phyloP scores from a whole-genome alignment of 2,329 filamentous ascomycete species.

The Penicillium sp. region DNA sequence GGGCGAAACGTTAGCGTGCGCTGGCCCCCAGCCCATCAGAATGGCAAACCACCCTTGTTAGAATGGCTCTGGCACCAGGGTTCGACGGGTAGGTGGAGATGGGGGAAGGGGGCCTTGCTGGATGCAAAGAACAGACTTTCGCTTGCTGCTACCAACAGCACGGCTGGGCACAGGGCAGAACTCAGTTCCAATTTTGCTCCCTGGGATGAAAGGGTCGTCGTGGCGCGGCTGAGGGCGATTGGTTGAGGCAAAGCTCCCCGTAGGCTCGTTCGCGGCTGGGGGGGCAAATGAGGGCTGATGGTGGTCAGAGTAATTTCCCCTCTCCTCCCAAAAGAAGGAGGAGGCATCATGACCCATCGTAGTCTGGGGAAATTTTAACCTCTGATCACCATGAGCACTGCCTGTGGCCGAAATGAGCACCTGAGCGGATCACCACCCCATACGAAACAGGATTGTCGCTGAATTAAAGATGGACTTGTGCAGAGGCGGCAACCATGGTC shows the following conservation, averaged over 20 bases:
- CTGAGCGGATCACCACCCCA: constrained; percentile 4
- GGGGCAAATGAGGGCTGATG: not conserved
- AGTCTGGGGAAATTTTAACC: not conserved
- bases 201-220: not conserved
- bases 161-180: not conserved
- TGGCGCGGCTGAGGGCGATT: not conserved
- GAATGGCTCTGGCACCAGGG: not conserved
- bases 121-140: constrained; percentile 1
- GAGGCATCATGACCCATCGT: not conserved
- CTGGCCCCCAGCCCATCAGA: constrained; percentile 13
- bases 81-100: not conserved
- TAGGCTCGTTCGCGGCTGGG: constrained; percentile 5
- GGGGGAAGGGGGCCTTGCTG: not conserved
- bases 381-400: not conserved
- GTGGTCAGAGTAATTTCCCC: not conserved
- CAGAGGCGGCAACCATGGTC: constrained; percentile 5
- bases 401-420: constrained; percentile 1
- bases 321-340: not conserved
- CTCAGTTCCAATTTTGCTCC: not conserved
- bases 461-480: constrained; percentile 2
- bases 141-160: not conserved
- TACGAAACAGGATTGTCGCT: constrained; percentile 5
- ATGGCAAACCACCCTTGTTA: constrained; percentile 2
- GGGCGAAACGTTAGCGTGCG: constrained; percentile 11
- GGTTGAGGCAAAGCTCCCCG: not conserved